phyloP scores from a whole-genome alignment of 1,284 basidiomycete species.

The Heterobasidion annosum region DNA sequence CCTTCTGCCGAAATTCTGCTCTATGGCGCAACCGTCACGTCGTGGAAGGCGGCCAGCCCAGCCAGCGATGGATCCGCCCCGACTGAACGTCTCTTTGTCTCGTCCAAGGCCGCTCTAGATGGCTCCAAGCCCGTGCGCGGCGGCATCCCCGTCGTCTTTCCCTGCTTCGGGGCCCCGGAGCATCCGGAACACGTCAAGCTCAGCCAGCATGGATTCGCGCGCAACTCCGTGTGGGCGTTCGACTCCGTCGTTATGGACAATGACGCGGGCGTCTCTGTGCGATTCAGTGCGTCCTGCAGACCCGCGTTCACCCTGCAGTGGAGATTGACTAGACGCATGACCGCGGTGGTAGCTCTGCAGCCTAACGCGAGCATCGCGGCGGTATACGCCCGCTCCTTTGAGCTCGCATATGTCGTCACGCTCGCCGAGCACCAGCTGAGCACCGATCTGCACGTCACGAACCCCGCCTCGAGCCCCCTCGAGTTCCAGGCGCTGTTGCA shows the following conservation, averaged over 20 bases:
- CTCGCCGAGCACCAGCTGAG: conserved; percentile 66
- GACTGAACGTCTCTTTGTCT: conserved; percentile 69
- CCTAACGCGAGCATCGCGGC: conserved; percentile 49
- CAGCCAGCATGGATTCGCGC: conserved; percentile 79
- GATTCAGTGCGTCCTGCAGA: conserved; percentile 45
- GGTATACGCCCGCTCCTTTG: conserved; percentile 55
- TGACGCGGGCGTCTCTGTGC: conserved; percentile 61
- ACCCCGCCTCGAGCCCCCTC: conserved; percentile 40
- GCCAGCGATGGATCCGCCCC: conserved; percentile 21
- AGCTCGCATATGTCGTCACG: conserved; percentile 72
- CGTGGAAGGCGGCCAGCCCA: conserved; percentile 52
- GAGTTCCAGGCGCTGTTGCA: conserved; percentile 86
- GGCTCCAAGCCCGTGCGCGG: conserved; percentile 70
- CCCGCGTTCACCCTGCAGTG: neutral
- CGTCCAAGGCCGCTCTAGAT: conserved; percentile 66
- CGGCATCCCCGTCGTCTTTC: conserved; percentile 82
- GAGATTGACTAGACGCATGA: neutral
- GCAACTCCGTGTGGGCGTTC: conserved; percentile 65
- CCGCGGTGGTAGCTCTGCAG: conserved; percentile 41
- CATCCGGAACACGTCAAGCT: conserved; percentile 69
- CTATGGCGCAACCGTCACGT: conserved; percentile 79
- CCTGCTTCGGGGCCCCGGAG: conserved; percentile 75
- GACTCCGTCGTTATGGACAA: conserved; percentile 61
- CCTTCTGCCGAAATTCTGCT: conserved; percentile 61
- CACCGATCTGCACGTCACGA: conserved; percentile 74